Evolutionary conservation across 495 filamentous ascomycete species (phyloP).

Genomic region (Pyrenula massariospora): DNA sequence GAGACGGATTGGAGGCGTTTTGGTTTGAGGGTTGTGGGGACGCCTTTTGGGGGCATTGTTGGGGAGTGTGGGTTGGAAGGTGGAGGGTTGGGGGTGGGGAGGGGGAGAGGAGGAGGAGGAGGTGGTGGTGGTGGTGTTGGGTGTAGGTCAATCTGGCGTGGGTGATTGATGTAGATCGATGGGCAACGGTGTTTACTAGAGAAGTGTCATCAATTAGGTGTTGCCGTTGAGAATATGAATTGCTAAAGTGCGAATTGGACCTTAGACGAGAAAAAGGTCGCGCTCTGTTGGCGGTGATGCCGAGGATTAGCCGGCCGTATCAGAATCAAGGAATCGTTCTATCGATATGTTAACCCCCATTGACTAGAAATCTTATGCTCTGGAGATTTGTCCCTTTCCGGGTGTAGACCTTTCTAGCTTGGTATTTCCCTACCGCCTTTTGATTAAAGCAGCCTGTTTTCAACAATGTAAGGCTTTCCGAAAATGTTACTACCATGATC

Average conservation of each 20-base stretch:
- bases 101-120: neutral
- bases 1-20: constrained; percentile 81
- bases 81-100: neutral
- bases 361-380: too few species aligned
- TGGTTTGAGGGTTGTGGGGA: constrained; percentile 38
- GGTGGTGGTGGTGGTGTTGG: neutral
- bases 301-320: neutral
- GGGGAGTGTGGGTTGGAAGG: neutral
- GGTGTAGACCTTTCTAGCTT: too few species aligned
- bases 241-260: neutral
- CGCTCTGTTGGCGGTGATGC: neutral
- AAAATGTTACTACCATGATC: too few species aligned
- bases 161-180: neutral
- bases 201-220: neutral
- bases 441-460: too few species aligned
- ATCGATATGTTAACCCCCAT: too few species aligned
- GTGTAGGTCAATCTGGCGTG: neutral
- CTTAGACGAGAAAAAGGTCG: neutral
- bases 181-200: neutral
- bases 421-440: too few species aligned
- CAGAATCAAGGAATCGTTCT: too few species aligned
- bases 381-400: too few species aligned
- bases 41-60: constrained; percentile 39
- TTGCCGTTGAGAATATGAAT: neutral
- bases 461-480: too few species aligned